Evolutionary conservation across 257 asterid species (phyloP).

Genomic region (Galeopsis tetrahit): DNA sequence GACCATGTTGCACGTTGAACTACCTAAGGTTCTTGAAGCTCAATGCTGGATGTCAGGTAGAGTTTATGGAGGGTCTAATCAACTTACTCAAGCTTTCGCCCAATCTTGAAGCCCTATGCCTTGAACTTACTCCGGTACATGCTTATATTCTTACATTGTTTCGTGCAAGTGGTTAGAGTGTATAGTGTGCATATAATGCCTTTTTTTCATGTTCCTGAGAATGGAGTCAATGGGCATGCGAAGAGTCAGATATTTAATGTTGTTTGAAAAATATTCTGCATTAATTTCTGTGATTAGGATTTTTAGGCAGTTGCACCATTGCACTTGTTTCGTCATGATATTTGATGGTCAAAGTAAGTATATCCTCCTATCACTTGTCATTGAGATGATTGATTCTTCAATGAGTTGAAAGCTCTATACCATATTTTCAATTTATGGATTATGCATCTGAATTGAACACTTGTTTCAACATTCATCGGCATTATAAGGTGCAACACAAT

Average conservation of each 20-base stretch:
- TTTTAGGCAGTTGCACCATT: no score
- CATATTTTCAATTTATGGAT: no score
- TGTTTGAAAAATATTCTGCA: no score
- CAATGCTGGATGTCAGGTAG: not conserved
- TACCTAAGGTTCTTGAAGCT: no score
- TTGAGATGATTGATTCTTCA: no score
- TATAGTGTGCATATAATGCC: not conserved
- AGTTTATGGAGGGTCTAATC: constrained; percentile 26
- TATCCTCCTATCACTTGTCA: no score
- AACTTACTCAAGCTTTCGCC: constrained; percentile 26
- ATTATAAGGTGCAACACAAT: not conserved
- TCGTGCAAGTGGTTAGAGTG: not conserved
- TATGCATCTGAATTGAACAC: not conserved
- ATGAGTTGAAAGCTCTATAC: no score
- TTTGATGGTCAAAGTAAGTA: no score
- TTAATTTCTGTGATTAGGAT: no score
- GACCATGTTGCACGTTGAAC: not conserved
- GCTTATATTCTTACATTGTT: not conserved
- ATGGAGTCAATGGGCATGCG: not conserved
- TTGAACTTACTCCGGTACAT: not conserved
- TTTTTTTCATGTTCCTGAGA: constrained; percentile 11
- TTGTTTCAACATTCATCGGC: not conserved
- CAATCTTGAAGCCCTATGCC: constrained; percentile 10
- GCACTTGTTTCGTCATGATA: no score
- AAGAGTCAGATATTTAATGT: not conserved